phyloP scores from a whole-genome alignment of 129 eudicot genomes.

The Rutidosis leptorrhynchoides region DNA sequence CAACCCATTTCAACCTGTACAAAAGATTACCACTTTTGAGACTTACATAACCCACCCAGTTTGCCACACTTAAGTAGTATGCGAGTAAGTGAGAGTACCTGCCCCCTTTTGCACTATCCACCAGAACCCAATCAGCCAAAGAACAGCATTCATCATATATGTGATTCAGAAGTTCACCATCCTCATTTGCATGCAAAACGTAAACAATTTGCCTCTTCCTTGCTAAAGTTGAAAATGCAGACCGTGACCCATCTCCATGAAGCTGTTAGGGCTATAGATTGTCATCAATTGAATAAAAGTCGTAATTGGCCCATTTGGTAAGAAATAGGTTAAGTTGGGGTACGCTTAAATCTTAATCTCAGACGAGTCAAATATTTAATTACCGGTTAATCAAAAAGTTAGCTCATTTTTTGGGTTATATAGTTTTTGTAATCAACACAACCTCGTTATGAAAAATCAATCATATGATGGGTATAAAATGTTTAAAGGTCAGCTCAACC shows the following conservation, averaged over 20 bases:
- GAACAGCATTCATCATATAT: conserved; percentile 72
- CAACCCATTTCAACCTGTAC: not conserved
- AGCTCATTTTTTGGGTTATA: not conserved
- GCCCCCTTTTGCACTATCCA: conserved; percentile 90
- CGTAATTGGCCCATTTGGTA: too few relatives aligned
- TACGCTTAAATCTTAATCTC: not conserved
- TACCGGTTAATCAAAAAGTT: not conserved
- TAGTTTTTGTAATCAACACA: not conserved
- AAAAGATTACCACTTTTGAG: not conserved
- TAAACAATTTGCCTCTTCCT: conserved; percentile 49
- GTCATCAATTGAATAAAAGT: conserved; percentile 6
- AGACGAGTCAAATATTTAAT: not conserved
- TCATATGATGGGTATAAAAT: not conserved
- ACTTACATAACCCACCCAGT: too few relatives aligned
- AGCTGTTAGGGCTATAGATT: conserved; percentile 47
- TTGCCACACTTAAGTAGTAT: not conserved
- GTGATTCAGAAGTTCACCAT: conserved; percentile 62
- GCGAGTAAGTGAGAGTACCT: conserved; percentile 40
- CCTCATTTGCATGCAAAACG: conserved; percentile 77
- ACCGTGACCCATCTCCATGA: conserved; percentile 80
- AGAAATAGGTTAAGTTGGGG: not conserved
- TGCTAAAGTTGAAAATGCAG: conserved; percentile 54
- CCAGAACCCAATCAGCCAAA: conserved; percentile 83
- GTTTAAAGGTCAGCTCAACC: conserved; percentile 8
- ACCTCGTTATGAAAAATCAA: too few relatives aligned